Conservation (phyloP, 2,329 filamentous ascomycete genomes). For the Cercospora canescens region DNA sequence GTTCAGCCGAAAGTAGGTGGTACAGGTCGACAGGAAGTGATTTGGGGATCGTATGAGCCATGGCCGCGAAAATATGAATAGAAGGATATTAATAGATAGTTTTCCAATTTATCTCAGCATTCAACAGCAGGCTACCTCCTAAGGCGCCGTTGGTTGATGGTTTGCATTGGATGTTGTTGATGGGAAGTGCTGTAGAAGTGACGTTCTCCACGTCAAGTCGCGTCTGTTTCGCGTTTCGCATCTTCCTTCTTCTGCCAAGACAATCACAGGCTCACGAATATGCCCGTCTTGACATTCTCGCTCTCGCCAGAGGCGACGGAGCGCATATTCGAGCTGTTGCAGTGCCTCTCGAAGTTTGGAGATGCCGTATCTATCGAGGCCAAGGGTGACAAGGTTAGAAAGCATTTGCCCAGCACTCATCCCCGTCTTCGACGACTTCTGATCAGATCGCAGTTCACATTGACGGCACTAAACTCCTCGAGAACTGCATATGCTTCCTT, state of each 20-base stretch:
- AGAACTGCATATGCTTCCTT: slow-evolving; percentile 78
- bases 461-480: slow-evolving; percentile 76
- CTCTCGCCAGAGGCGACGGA: slow-evolving; percentile 71
- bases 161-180: slow-evolving; percentile 1
- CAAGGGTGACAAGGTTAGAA: slow-evolving; percentile 62
- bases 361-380: slow-evolving; percentile 77
- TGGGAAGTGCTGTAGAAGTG: slow-evolving; percentile 9
- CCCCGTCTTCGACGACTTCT: slow-evolving; percentile 8
- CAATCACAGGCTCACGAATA: slow-evolving; percentile 25
- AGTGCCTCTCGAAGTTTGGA: slow-evolving; percentile 76
- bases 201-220: slow-evolving; percentile 8
- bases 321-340: slow-evolving; percentile 69
- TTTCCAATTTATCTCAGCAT: background rate
- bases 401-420: background rate
- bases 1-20: slow-evolving; percentile 60
- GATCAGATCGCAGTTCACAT: slow-evolving; percentile 57
- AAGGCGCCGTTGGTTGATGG: background rate
- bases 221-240: slow-evolving; percentile 9
- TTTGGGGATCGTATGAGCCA: slow-evolving; percentile 16
- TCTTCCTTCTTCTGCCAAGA: background rate
- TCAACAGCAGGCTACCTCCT: background rate
- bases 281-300: slow-evolving; percentile 65
- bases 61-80: background rate
- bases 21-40: slow-evolving; percentile 60
- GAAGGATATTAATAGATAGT: background rate